These are phyloP conservation scores for Irpex rosettiformis DNA, from an alignment of 1,284 basidiomycete genomes.

Conservation along the genomic window DNA sequence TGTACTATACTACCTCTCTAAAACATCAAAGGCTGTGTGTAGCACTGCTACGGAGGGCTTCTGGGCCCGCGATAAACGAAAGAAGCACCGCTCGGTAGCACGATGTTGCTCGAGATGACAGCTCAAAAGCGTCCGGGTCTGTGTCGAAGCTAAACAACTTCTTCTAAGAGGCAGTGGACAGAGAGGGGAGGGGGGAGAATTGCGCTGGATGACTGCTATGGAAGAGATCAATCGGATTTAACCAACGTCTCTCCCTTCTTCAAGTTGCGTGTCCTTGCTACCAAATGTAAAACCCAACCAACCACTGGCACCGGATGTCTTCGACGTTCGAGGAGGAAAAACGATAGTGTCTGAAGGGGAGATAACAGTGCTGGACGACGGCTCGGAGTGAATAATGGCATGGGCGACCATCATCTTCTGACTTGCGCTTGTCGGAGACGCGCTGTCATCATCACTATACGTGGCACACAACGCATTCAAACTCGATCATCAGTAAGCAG, in stretches of 20 bases:
- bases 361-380: neutral
- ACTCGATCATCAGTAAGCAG: neutral
- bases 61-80: neutral
- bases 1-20: too few species aligned
- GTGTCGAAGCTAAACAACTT: neutral
- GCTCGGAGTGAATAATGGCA: neutral
- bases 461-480: neutral
- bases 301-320: neutral
- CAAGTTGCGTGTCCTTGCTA: neutral
- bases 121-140: neutral
- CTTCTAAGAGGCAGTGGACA: neutral
- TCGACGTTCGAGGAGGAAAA: neutral
- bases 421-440: neutral
- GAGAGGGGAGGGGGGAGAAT: neutral
- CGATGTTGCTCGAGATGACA: neutral
- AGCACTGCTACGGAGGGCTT: neutral
- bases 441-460: neutral
- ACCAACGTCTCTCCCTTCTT: neutral
- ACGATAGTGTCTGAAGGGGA: neutral
- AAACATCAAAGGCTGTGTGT: neutral
- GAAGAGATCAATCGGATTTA: neutral
- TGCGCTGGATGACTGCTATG: conserved; percentile 3
- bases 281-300: neutral
- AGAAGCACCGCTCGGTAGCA: neutral
- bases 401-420: neutral